Conservation (phyloP, 164 flowering plant genomes). For the Stephania japonica region DNA sequence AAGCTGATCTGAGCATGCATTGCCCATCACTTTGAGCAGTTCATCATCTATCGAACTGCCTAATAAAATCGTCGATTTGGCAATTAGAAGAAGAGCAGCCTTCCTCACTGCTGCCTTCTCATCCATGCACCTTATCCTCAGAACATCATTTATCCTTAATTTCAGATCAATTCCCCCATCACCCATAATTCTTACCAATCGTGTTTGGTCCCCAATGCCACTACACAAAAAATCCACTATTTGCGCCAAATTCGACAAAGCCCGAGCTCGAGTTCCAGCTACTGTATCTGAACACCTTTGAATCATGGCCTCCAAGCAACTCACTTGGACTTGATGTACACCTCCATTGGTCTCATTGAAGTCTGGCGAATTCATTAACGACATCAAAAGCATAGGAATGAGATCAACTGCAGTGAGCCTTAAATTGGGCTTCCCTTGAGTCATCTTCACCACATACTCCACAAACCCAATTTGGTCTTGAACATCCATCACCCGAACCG, state of each 20-base stretch:
- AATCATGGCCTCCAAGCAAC: conserved; percentile 58
- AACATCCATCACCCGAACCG: conserved; percentile 53
- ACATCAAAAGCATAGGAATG: conserved; percentile 36
- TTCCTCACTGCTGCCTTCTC: conserved; percentile 93
- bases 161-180: conserved; percentile 11
- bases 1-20: conserved; percentile 93
- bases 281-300: conserved; percentile 65
- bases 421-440: conserved; percentile 54
- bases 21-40: conserved; percentile 67
- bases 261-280: conserved; percentile 72
- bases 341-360: conserved; percentile 24
- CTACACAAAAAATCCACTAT: conserved; percentile 41
- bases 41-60: conserved; percentile 53
- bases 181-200: conserved; percentile 49
- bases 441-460: conserved; percentile 72
- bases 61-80: conserved; percentile 52
- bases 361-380: conserved; percentile 39
- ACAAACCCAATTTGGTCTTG: conserved; percentile 60
- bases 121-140: conserved; percentile 75
- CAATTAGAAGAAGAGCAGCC: conserved; percentile 69
- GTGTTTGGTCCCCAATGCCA: conserved; percentile 20
- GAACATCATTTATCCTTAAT: conserved; percentile 39
- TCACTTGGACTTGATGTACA: conserved; percentile 45
- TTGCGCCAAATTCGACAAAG: conserved; percentile 70
- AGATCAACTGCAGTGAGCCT: conserved; percentile 80